A percentile compares a stretch with the other conserved stretches of the same genome.
Conservation (phyloP, 306 rosid genomes). For the Malus orientalis region DNA sequence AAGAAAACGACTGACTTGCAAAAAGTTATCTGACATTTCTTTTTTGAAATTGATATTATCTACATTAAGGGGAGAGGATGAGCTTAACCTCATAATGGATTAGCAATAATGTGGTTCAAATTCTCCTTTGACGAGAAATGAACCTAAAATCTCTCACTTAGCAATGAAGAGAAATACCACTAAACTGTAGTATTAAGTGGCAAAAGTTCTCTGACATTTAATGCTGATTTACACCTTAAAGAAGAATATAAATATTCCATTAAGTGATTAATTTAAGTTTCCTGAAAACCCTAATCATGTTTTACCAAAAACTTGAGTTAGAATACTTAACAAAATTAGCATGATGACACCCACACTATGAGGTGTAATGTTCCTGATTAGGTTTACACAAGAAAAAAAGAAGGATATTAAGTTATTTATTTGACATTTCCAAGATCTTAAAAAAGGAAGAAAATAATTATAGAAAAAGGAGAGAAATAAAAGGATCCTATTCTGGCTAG, state of each 20-base stretch:
- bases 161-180: no score
- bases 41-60: no score
- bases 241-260: neutral
- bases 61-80: rapidly evolving
- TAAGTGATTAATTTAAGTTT: neutral
- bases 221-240: neutral
- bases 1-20: neutral
- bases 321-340: neutral
- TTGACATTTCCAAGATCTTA: neutral
- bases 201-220: neutral
- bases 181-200: no score
- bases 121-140: rapidly evolving
- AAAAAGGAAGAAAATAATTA: neutral
- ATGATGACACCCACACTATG: neutral
- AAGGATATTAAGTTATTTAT: neutral
- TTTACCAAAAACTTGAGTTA: neutral
- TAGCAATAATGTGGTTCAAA: no score
- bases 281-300: neutral
- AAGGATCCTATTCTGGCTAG: slow-evolving; percentile 12
- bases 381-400: neutral
- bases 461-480: neutral
- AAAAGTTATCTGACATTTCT: neutral
- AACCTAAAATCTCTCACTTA: no score
- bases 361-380: neutral
- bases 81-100: no score